Evolutionary conservation across 345 rosid genomes (phyloP).

Genomic region (Mangifera indica): DNA sequence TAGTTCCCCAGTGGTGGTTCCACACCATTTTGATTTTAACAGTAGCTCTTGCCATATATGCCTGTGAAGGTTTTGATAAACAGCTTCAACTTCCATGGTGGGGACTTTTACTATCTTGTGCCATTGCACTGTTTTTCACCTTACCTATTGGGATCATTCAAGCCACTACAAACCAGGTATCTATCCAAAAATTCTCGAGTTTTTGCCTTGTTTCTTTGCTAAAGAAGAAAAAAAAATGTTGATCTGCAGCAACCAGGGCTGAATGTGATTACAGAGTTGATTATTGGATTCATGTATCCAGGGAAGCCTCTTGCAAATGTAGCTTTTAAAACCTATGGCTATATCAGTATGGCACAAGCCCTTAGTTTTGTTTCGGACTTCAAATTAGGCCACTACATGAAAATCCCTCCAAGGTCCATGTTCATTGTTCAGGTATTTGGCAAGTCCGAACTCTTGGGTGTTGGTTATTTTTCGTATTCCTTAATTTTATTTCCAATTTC

Average conservation of each 20-base stretch:
- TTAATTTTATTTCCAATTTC: neutral
- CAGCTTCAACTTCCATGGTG: constrained; percentile 58
- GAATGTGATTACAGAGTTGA: constrained; percentile 51
- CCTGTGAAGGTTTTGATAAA: constrained; percentile 45
- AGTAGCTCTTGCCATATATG: constrained; percentile 34
- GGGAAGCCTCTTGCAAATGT: constrained; percentile 55
- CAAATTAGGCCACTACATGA: constrained; percentile 63
- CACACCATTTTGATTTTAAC: constrained; percentile 23
- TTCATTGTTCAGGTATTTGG: constrained; percentile 47
- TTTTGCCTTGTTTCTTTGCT: neutral
- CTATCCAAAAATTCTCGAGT: no score
- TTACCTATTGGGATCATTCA: constrained; percentile 49
- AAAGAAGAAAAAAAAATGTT: neutral
- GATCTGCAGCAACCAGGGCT: constrained; percentile 47
- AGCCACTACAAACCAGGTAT: constrained; percentile 60
- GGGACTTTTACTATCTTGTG: constrained; percentile 43
- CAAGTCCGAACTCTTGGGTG: neutral
- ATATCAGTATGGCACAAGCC: constrained; percentile 45
- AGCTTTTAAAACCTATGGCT: constrained; percentile 50
- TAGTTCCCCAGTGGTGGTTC: constrained; percentile 60
- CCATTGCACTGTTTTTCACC: constrained; percentile 42
- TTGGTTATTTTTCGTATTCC: neutral
- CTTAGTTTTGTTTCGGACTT: constrained; percentile 51
- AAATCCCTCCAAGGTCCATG: constrained; percentile 60
- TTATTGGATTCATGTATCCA: constrained; percentile 54